A percentile compares a stretch with the other conserved stretches of the same genome.
phyloP scores from a whole-genome alignment of 1,139 yeast species.

The Saccharomycopsis phalli region DNA sequence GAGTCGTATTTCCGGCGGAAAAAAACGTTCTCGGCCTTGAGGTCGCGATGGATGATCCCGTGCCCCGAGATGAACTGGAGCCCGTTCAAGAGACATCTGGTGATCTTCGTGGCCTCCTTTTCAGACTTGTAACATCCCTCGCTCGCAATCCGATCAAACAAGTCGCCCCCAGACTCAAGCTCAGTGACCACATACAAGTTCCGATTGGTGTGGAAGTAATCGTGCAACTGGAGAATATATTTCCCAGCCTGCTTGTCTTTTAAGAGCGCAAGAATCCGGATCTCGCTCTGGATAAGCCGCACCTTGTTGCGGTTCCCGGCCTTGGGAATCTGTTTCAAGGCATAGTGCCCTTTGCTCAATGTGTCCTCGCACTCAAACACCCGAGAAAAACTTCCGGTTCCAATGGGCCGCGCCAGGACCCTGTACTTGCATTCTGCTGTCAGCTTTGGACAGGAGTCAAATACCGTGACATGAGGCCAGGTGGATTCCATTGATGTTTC shows the following conservation, averaged over 20 bases:
- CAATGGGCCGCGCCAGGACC: conserved; percentile 7
- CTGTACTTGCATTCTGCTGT: conserved; percentile 11
- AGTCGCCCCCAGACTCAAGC: conserved; percentile 59
- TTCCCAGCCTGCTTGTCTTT: conserved; percentile 25
- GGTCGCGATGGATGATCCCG: conserved; percentile 75
- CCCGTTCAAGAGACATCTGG: conserved; percentile 31
- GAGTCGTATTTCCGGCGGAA: too few species aligned
- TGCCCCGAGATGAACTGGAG: conserved; percentile 60
- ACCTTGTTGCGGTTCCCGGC: conserved; percentile 6
- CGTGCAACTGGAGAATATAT: conserved; percentile 56
- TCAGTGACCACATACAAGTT: conserved; percentile 57
- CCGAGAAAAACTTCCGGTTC: conserved; percentile 16
- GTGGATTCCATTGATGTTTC: too few species aligned
- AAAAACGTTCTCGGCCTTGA: conserved; percentile 81
- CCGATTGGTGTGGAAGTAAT: conserved; percentile 60
- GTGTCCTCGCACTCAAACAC: conserved; percentile 17
- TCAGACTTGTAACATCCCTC: conserved; percentile 39
- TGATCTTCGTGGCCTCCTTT: conserved; percentile 37
- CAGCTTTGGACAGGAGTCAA: too few species aligned
- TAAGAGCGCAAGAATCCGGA: conserved; percentile 39
- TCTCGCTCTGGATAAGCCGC: conserved; percentile 40
- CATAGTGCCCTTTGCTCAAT: conserved; percentile 10
- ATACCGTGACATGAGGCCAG: too few species aligned
- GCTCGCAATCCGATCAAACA: conserved; percentile 48
- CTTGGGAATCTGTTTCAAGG: conserved; percentile 15